These are phyloP conservation scores for Colletotrichum lentis DNA, from an alignment of 2,329 filamentous ascomycete genomes.

Conservation along the genomic window DNA sequence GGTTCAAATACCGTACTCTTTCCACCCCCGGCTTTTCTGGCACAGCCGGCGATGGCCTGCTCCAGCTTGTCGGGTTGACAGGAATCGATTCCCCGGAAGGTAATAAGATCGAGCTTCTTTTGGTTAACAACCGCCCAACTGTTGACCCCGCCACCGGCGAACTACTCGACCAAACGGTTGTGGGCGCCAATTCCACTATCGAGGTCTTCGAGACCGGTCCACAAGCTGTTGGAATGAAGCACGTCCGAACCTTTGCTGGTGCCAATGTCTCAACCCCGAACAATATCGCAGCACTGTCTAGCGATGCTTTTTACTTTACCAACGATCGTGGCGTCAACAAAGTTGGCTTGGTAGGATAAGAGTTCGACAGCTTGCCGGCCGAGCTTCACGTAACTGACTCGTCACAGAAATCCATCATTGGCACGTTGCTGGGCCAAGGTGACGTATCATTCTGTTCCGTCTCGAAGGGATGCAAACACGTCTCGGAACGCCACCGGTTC, in stretches of 20 bases:
- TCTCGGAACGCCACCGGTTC: conserved; percentile 40
- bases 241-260: conserved; percentile 41
- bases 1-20: conserved; percentile 41
- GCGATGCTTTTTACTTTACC: conserved; percentile 41
- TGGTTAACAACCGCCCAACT: conserved; percentile 43
- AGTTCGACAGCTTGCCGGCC: accelerated
- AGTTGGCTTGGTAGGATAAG: conserved; percentile 36
- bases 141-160: conserved; percentile 40
- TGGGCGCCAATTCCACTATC: conserved; percentile 67
- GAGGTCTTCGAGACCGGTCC: conserved; percentile 51
- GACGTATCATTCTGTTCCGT: conserved; percentile 44
- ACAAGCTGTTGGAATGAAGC: conserved; percentile 37
- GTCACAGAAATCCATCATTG: conserved; percentile 37
- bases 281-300: conserved; percentile 39
- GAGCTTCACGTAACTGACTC: not conserved
- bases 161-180: conserved; percentile 68
- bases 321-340: conserved; percentile 42
- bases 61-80: conserved; percentile 45
- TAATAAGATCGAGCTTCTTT: conserved; percentile 38
- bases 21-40: conserved; percentile 44
- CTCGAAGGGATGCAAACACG: conserved; percentile 39
- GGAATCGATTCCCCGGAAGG: conserved; percentile 42
- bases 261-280: conserved; percentile 42
- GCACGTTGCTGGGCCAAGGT: conserved; percentile 41
- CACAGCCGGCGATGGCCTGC: conserved; percentile 44